phyloP scores from a whole-genome alignment of 1,284 basidiomycete genomes.

The Chalciporus sp. region DNA sequence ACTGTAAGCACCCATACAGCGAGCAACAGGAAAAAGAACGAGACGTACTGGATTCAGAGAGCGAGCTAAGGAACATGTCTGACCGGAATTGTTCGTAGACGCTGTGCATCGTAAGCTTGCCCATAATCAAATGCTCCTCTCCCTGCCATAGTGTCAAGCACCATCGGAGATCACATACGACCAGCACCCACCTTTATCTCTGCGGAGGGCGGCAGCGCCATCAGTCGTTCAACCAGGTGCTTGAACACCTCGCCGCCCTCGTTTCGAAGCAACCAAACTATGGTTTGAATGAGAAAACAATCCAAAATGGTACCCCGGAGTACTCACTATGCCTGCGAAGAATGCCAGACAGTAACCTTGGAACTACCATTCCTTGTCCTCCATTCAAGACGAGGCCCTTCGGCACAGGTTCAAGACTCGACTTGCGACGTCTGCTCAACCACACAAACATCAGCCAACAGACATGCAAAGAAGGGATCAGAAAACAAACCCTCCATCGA shows the following conservation, averaged over 20 bases:
- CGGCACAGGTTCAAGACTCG: conserved; percentile 29
- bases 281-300: conserved; percentile 1
- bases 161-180: neutral
- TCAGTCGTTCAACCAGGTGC: conserved; percentile 58
- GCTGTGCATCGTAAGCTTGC: conserved; percentile 72
- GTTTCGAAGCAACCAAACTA: conserved; percentile 77
- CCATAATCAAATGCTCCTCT: conserved; percentile 73
- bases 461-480: too few relatives aligned
- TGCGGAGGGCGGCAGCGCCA: conserved; percentile 56
- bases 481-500: conserved; percentile 53
- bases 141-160: conserved; percentile 46
- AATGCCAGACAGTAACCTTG: conserved; percentile 65
- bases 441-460: conserved; percentile 11
- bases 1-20: neutral
- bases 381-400: conserved; percentile 34
- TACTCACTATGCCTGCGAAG: conserved; percentile 74
- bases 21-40: neutral
- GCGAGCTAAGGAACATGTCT: conserved; percentile 85
- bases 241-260: conserved; percentile 60
- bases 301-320: neutral
- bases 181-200: conserved; percentile 55
- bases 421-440: conserved; percentile 46
- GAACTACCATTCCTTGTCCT: conserved; percentile 62
- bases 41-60: conserved; percentile 80
- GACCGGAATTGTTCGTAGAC: conserved; percentile 77